A percentile compares a stretch with the other conserved stretches of the same genome.
Conservation (phyloP, 805 yeast genomes). For the Cyberlindnera suaveolens region DNA sequence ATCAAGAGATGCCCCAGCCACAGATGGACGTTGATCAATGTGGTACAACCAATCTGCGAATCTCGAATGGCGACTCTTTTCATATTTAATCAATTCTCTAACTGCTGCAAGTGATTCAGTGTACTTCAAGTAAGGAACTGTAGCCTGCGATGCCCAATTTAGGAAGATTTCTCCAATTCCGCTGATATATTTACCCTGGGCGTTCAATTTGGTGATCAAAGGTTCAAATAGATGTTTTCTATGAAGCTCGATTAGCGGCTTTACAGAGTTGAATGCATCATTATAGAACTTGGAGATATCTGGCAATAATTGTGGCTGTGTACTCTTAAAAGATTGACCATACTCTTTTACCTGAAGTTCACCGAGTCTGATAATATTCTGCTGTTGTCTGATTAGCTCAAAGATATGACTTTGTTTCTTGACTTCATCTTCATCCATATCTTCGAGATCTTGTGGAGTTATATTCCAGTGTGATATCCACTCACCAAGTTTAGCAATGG, state of each 20-base stretch:
- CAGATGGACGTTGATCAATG: conserved; percentile 42
- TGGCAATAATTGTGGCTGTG: conserved; percentile 38
- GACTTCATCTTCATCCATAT: conserved; percentile 45
- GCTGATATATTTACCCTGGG: conserved; percentile 61
- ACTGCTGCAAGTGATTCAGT: conserved; percentile 57
- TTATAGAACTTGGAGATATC: conserved; percentile 50
- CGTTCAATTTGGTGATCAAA: conserved; percentile 45
- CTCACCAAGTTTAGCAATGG: conserved; percentile 31
- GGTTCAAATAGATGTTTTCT: conserved; percentile 49
- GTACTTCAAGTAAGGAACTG: conserved; percentile 47
- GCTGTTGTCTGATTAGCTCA: conserved; percentile 68
- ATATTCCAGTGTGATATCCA: conserved; percentile 68
- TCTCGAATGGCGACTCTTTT: conserved; percentile 31
- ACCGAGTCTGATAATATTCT: conserved; percentile 61
- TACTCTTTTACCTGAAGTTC: conserved; percentile 55
- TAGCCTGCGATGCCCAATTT: conserved; percentile 59
- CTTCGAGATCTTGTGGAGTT: conserved; percentile 45
- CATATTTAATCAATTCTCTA: conserved; percentile 47
- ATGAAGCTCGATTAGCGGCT: conserved; percentile 51
- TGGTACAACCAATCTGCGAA: conserved; percentile 55
- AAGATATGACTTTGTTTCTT: conserved; percentile 69
- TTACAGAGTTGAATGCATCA: conserved; percentile 52
- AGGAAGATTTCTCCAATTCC: conserved; percentile 57
- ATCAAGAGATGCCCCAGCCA: conserved; percentile 35
- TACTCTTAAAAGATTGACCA: conserved; percentile 36